phyloP scores from a whole-genome alignment of 1,284 basidiomycete genomes.

The Heliocybe sulcata region DNA sequence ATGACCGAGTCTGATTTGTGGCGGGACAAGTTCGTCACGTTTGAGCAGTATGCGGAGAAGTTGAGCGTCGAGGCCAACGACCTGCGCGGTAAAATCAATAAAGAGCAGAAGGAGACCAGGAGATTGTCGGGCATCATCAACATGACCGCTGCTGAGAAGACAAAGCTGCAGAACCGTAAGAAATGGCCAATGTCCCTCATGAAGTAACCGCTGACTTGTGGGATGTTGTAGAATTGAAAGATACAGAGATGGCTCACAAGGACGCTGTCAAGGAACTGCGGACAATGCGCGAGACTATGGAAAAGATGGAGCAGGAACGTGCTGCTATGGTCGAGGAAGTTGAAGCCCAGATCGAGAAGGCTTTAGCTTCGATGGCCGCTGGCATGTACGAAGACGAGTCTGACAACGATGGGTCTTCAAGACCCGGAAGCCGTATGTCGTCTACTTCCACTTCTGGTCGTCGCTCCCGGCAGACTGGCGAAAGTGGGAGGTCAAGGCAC shows the following conservation, averaged over 20 bases:
- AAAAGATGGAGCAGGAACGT: slow-evolving; percentile 77
- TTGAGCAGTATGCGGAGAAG: slow-evolving; percentile 89
- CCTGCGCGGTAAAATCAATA: slow-evolving; percentile 75
- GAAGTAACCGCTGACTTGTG: slow-evolving; percentile 10
- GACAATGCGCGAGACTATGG: slow-evolving; percentile 71
- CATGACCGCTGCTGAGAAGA: slow-evolving; percentile 70
- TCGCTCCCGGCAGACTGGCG: slow-evolving; percentile 43
- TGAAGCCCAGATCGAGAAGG: slow-evolving; percentile 80
- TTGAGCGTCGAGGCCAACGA: slow-evolving; percentile 79
- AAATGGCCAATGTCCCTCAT: slow-evolving; percentile 41
- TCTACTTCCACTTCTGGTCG: slow-evolving; percentile 38
- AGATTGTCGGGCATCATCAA: slow-evolving; percentile 72
- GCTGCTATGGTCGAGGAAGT: slow-evolving; percentile 84
- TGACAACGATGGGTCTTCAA: slow-evolving; percentile 54
- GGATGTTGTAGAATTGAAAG: slow-evolving; percentile 42
- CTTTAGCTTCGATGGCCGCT: slow-evolving; percentile 76
- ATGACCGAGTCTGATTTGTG: slow-evolving; percentile 88
- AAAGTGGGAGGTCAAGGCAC: slow-evolving; percentile 14
- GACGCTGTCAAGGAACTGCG: slow-evolving; percentile 64
- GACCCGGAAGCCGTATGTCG: slow-evolving; percentile 36
- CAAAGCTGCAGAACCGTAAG: slow-evolving; percentile 44
- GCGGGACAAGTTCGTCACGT: slow-evolving; percentile 88
- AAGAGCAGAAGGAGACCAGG: slow-evolving; percentile 82
- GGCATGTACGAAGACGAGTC: slow-evolving; percentile 55
- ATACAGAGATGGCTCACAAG: slow-evolving; percentile 69